phyloP scores from a whole-genome alignment of 768 basidiomycete genomes.

The Dacryopinax spathularia region DNA sequence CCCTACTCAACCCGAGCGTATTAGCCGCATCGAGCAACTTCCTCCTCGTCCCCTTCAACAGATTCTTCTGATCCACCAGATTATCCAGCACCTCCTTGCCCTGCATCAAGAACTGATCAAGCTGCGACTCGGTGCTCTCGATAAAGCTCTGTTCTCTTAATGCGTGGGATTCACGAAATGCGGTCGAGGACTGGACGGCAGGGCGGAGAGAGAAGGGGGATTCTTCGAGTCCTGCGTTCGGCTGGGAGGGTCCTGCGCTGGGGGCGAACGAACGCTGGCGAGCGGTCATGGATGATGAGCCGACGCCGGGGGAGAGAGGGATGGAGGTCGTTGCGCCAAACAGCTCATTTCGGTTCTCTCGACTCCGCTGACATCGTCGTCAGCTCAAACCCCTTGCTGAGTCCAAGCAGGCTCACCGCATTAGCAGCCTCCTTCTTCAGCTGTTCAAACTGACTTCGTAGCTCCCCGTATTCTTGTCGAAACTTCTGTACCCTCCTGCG shows the following conservation, averaged over 20 bases:
- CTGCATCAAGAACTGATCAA: constrained; percentile 87
- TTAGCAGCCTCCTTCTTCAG: constrained; percentile 47
- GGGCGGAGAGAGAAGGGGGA: constrained; percentile 13
- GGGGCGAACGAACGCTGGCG: constrained; percentile 28
- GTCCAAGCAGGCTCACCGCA: constrained; percentile 27
- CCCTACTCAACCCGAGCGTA: constrained; percentile 80
- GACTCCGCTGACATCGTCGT: constrained; percentile 3
- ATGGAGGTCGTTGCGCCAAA: constrained; percentile 6
- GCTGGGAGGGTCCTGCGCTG: constrained; percentile 17
- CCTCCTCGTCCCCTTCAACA: constrained; percentile 88
- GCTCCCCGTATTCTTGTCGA: constrained; percentile 67
- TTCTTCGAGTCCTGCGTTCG: neutral
- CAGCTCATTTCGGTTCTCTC: constrained; percentile 8
- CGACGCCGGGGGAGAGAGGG: constrained; percentile 23
- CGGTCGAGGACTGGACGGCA: constrained; percentile 33
- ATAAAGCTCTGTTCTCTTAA: constrained; percentile 82
- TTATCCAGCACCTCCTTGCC: constrained; percentile 86
- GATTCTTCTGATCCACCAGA: constrained; percentile 78
- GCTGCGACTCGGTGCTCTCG: constrained; percentile 58
- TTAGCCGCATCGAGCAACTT: constrained; percentile 81
- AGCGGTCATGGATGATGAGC: constrained; percentile 51
- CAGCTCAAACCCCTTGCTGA: neutral
- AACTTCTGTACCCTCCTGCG: constrained; percentile 85
- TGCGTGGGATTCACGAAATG: constrained; percentile 58
- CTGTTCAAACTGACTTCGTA: constrained; percentile 68